A percentile compares a stretch with the other conserved stretches of the same genome.
phyloP scores from a whole-genome alignment of 2,329 filamentous ascomycete genomes.

The Didymellaceae sp. region DNA sequence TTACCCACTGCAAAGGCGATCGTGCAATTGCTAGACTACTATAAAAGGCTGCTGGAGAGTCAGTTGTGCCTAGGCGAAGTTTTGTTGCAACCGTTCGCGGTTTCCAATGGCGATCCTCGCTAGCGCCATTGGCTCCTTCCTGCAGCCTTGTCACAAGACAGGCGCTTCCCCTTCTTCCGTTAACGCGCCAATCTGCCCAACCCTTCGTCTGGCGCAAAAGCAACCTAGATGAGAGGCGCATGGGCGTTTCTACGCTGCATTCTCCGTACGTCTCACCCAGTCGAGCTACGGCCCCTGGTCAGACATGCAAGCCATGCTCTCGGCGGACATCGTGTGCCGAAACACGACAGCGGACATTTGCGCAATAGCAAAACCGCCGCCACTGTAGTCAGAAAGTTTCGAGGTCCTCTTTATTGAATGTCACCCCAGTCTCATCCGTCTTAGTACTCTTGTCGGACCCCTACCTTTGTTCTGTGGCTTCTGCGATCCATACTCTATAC shows the following conservation, averaged over 20 bases:
- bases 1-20: background rate
- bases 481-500: background rate
- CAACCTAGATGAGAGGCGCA: slow-evolving; percentile 1
- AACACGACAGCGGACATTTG: slow-evolving; percentile 22
- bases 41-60: slow-evolving; percentile 8
- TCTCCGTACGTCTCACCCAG: slow-evolving; percentile 10
- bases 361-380: slow-evolving; percentile 15
- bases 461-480: background rate
- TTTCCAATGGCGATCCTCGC: slow-evolving; percentile 11
- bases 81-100: slow-evolving; percentile 17
- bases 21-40: slow-evolving; percentile 6
- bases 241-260: background rate
- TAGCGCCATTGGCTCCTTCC: slow-evolving; percentile 4
- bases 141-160: slow-evolving; percentile 9
- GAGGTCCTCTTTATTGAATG: slow-evolving; percentile 11
- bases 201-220: slow-evolving; percentile 1
- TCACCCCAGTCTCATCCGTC: background rate
- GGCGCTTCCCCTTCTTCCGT: slow-evolving; percentile 8
- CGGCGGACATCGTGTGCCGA: slow-evolving; percentile 12
- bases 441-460: background rate
- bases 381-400: slow-evolving; percentile 13
- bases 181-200: slow-evolving; percentile 11
- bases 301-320: slow-evolving; percentile 12
- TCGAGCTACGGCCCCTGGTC: slow-evolving; percentile 1
- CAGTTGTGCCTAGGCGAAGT: slow-evolving; percentile 1